These are phyloP conservation scores for Penicillium sp. DNA, from an alignment of 2,329 filamentous ascomycete genomes.

Conservation along the genomic window DNA sequence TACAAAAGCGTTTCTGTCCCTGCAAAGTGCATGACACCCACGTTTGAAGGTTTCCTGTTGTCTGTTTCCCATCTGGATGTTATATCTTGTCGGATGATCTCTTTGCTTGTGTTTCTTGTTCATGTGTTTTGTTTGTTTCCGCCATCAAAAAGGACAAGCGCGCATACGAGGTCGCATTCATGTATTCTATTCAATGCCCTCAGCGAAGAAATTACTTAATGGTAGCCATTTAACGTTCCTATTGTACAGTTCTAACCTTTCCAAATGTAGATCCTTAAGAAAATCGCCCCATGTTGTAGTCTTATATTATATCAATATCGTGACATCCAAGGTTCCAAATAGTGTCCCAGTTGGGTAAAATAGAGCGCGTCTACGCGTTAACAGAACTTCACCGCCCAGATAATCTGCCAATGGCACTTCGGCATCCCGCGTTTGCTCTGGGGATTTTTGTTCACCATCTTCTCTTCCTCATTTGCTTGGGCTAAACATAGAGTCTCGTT, in stretches of 20 bases:
- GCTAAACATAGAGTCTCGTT: not conserved
- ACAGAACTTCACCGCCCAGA: conserved; percentile 14
- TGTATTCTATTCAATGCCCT: conserved; percentile 30
- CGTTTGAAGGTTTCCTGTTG: conserved; percentile 12
- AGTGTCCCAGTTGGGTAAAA: conserved; percentile 20
- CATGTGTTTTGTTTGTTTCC: conserved; percentile 10
- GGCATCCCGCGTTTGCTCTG: conserved; percentile 15
- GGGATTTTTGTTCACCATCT: conserved; percentile 12
- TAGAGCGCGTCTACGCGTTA: conserved; percentile 25
- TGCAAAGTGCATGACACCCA: conserved; percentile 15
- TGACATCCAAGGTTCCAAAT: not conserved
- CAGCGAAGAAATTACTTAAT: conserved; percentile 25
- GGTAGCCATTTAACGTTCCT: conserved; percentile 11
- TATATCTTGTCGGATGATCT: conserved; percentile 13
- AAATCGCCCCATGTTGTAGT: not conserved
- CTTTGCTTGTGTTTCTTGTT: conserved; percentile 14
- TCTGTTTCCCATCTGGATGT: conserved; percentile 13
- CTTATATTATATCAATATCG: not conserved
- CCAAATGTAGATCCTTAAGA: not conserved
- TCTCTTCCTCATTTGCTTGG: not conserved
- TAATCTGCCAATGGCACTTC: conserved; percentile 10
- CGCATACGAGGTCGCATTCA: conserved; percentile 19
- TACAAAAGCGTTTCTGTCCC: conserved; percentile 34
- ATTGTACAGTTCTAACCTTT: not conserved
- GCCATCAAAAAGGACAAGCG: not conserved